Conservation (phyloP, 495 filamentous ascomycete species). For the Neurospora discreta region DNA sequence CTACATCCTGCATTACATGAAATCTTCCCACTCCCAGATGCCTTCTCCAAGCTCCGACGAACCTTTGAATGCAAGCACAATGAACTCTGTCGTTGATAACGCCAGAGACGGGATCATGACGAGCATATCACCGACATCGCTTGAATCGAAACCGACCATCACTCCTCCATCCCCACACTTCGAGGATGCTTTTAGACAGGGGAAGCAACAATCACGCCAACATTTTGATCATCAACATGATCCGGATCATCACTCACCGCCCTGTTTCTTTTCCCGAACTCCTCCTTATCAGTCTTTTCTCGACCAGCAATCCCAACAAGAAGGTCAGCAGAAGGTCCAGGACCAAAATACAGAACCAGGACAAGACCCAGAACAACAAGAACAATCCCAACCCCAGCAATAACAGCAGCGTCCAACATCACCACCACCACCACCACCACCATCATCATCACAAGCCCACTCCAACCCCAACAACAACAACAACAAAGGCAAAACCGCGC, state of each 20-base stretch:
- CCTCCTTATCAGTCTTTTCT: neutral
- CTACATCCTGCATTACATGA: neutral
- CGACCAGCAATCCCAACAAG: neutral
- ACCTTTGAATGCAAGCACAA: neutral
- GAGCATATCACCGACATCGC: neutral
- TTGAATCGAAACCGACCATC: neutral
- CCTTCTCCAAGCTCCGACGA: neutral
- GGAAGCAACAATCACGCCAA: neutral
- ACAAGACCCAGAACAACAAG: neutral
- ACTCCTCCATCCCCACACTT: neutral
- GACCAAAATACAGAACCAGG: neutral
- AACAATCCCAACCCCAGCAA: neutral
- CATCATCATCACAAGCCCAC: neutral
- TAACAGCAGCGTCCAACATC: neutral
- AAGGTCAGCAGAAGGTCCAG: neutral
- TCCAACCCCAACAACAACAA: neutral
- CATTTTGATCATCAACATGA: neutral
- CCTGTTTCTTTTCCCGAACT: neutral
- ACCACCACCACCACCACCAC: neutral
- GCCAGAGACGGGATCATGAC: neutral
- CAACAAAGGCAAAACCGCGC: neutral
- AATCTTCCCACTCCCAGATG: neutral
- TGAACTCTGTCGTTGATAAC: neutral
- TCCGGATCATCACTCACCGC: neutral
- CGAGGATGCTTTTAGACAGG: too few species aligned